Conservation (phyloP, 73 alveolate species). For the Breviolum minutum region DNA sequence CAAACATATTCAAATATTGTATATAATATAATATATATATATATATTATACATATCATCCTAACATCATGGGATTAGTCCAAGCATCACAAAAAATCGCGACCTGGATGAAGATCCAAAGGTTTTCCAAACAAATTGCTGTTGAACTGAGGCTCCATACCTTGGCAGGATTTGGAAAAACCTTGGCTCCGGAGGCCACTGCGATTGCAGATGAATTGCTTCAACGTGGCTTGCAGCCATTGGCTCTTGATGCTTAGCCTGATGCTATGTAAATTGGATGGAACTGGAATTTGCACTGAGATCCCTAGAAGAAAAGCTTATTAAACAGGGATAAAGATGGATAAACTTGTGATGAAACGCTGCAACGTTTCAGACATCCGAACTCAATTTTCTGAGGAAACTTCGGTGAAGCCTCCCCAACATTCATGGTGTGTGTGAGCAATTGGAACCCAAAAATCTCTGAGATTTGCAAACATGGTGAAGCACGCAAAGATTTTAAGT, state of each 20-base stretch:
- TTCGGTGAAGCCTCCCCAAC: too few species aligned
- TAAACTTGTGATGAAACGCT: too few species aligned
- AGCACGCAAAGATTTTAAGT: too few species aligned
- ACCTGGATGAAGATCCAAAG: too few species aligned
- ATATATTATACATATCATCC: neutral
- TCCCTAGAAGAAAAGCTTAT: neutral
- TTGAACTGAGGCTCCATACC: conserved; percentile 60
- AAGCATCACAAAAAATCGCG: too few species aligned
- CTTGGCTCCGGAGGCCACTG: conserved; percentile 82
- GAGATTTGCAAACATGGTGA: too few species aligned
- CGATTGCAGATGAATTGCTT: conserved; percentile 62
- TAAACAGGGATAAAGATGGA: too few species aligned
- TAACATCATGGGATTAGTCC: neutral
- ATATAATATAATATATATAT: neutral
- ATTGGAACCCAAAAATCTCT: too few species aligned
- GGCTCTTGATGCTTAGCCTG: neutral
- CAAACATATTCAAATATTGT: neutral
- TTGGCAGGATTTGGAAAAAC: conserved; percentile 47
- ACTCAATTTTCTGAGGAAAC: too few species aligned
- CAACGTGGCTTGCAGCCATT: conserved; percentile 2
- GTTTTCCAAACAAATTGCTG: neutral
- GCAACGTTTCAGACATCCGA: too few species aligned
- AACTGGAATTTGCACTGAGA: neutral
- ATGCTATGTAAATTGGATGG: neutral
- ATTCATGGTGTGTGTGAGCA: too few species aligned